Conservation (phyloP, 2,329 filamentous ascomycete genomes). For the Apiospora rasikravindrae region DNA sequence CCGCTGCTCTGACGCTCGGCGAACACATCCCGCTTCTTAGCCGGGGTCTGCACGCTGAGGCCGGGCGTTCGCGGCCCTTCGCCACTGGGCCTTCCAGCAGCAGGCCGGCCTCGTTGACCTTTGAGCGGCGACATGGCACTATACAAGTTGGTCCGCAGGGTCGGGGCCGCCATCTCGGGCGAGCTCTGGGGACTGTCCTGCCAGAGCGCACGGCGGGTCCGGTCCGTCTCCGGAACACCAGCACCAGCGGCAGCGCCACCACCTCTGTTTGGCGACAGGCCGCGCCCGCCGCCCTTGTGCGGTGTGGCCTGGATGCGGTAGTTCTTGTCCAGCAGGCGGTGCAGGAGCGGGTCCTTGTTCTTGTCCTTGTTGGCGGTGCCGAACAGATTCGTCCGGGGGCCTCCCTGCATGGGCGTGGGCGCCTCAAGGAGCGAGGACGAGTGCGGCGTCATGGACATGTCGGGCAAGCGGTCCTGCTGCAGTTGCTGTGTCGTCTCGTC, state of each 20-base stretch:
- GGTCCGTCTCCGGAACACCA: slow-evolving; percentile 39
- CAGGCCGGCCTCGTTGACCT: slow-evolving; percentile 45
- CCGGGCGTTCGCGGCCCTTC: slow-evolving; percentile 73
- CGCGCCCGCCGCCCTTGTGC: slow-evolving; percentile 56
- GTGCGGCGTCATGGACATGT: slow-evolving; percentile 68
- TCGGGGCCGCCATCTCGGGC: slow-evolving; percentile 79
- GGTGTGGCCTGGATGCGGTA: slow-evolving; percentile 94
- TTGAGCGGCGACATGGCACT: slow-evolving; percentile 66
- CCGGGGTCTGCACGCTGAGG: slow-evolving; percentile 83
- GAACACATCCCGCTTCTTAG: slow-evolving; percentile 57
- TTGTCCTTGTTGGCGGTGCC: slow-evolving; percentile 32
- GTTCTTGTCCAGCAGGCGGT: slow-evolving; percentile 92
- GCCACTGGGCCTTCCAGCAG: slow-evolving; percentile 45
- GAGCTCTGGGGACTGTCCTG: slow-evolving; percentile 70
- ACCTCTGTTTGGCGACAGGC: slow-evolving; percentile 34
- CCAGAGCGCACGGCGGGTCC: slow-evolving; percentile 48
- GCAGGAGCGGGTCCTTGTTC: slow-evolving; percentile 78
- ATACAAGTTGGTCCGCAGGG: slow-evolving; percentile 85
- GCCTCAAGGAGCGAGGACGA: slow-evolving; percentile 59
- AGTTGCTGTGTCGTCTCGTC: slow-evolving; percentile 50
- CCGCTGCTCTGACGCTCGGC: slow-evolving; percentile 26
- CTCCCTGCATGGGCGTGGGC: slow-evolving; percentile 30
- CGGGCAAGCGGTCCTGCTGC: slow-evolving; percentile 60
- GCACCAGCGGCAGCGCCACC: slow-evolving; percentile 24
- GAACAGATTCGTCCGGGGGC: slow-evolving; percentile 23